Evolutionary conservation across 495 filamentous ascomycete genomes (phyloP).

Genomic region (Xylaria bambusicola): DNA sequence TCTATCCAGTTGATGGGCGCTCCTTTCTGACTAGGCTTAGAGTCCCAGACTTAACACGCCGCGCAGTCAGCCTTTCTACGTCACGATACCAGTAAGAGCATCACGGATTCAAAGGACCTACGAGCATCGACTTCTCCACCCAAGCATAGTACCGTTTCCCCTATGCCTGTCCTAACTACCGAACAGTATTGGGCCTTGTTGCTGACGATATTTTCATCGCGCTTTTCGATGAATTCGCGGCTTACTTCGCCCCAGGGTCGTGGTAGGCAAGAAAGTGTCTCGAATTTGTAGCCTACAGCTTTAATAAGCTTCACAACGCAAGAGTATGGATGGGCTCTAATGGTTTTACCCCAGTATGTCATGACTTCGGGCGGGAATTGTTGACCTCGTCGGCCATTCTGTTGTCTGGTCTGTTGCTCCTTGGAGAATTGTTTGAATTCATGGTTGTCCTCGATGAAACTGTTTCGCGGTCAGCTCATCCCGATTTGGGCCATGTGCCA

Average conservation of each 20-base stretch:
- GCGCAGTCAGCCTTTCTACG: background rate
- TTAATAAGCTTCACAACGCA: background rate
- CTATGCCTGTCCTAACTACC: slow-evolving; percentile 83
- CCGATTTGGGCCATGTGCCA: background rate
- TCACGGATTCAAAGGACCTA: slow-evolving; percentile 38
- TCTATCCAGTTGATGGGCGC: slow-evolving; percentile 87
- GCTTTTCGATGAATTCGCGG: slow-evolving; percentile 74
- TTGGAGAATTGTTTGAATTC: slow-evolving; percentile 61
- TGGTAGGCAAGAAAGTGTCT: slow-evolving; percentile 76
- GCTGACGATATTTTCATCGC: slow-evolving; percentile 69
- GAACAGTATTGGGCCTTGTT: slow-evolving; percentile 95
- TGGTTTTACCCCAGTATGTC: slow-evolving; percentile 62
- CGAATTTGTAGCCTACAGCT: slow-evolving; percentile 87
- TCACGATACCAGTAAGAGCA: background rate
- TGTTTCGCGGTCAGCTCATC: slow-evolving; percentile 39
- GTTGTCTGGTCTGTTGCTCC: slow-evolving; percentile 59
- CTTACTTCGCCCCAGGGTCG: slow-evolving; percentile 68
- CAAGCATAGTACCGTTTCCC: slow-evolving; percentile 67
- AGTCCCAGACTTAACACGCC: slow-evolving; percentile 72
- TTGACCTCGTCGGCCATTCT: slow-evolving; percentile 60
- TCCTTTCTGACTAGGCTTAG: slow-evolving; percentile 64
- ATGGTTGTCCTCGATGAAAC: slow-evolving; percentile 93
- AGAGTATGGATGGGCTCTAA: background rate
- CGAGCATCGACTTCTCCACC: slow-evolving; percentile 96
- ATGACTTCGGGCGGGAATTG: slow-evolving; percentile 44